Evolutionary conservation across 805 yeast genomes (phyloP).

Genomic region (Wickerhamomyces chaumierensis): DNA sequence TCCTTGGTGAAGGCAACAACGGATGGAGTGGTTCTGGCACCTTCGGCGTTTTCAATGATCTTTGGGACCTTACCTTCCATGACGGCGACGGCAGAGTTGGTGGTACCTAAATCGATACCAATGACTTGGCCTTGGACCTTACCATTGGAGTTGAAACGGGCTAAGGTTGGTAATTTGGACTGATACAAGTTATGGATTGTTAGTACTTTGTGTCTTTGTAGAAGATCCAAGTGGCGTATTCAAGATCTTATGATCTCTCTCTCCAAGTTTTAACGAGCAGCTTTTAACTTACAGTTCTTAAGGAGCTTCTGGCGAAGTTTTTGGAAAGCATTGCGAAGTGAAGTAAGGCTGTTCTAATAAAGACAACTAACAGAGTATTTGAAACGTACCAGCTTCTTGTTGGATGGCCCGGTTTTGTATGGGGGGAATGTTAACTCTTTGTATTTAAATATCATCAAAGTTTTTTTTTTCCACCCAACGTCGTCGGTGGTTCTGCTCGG

Average conservation of each 20-base stretch:
- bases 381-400: too few relatives aligned
- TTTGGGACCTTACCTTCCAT: slow-evolving; percentile 38
- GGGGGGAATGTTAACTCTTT: too few relatives aligned
- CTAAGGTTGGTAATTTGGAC: slow-evolving; percentile 19
- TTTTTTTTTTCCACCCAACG: too few relatives aligned
- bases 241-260: too few relatives aligned
- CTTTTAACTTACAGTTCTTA: slow-evolving; percentile 17
- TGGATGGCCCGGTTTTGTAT: too few relatives aligned
- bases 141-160: slow-evolving; percentile 36
- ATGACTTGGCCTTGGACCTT: slow-evolving; percentile 42
- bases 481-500: too few relatives aligned
- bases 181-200: neutral
- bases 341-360: neutral
- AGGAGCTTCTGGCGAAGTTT: slow-evolving; percentile 15
- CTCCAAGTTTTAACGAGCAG: too few relatives aligned
- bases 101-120: slow-evolving; percentile 81
- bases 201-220: neutral
- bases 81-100: slow-evolving; percentile 77
- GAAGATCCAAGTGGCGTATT: neutral
- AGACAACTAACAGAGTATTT: too few relatives aligned
- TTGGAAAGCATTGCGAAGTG: slow-evolving; percentile 17
- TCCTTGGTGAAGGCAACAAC: slow-evolving; percentile 57
- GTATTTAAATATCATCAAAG: neutral
- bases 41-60: slow-evolving; percentile 72
- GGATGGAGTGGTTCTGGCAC: slow-evolving; percentile 47